Conservation (phyloP, 768 basidiomycete genomes). For the Psilocybe sp. region DNA sequence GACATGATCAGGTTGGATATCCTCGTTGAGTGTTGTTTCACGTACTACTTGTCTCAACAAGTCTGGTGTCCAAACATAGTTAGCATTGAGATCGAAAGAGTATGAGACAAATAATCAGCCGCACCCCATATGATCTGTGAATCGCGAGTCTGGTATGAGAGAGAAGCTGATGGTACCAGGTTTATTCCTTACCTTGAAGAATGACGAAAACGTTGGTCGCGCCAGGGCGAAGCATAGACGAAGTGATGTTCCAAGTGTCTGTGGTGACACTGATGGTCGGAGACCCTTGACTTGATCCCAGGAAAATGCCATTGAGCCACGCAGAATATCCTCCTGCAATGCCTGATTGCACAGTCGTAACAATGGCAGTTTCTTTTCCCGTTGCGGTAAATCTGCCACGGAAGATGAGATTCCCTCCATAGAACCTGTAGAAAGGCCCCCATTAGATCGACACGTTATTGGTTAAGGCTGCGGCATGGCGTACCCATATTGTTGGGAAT, state of each 20-base stretch:
- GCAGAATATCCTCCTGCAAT: slow-evolving; percentile 50
- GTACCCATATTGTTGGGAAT: slow-evolving; percentile 53
- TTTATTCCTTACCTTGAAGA: slow-evolving; percentile 24
- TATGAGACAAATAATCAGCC: slow-evolving; percentile 1
- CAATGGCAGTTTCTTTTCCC: slow-evolving; percentile 45
- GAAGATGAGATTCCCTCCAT: slow-evolving; percentile 50
- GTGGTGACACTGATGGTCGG: slow-evolving; percentile 40
- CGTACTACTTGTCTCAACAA: slow-evolving; percentile 47
- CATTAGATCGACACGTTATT: neutral
- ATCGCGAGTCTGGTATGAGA: neutral
- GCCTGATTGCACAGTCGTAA: slow-evolving; percentile 46
- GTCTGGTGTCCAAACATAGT: slow-evolving; percentile 22
- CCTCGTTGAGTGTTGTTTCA: neutral
- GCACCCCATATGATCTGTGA: slow-evolving; percentile 50
- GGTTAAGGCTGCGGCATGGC: neutral
- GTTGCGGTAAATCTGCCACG: slow-evolving; percentile 51
- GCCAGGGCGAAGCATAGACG: slow-evolving; percentile 28
- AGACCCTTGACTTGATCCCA: slow-evolving; percentile 46
- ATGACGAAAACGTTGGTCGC: slow-evolving; percentile 42
- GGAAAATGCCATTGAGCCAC: slow-evolving; percentile 46
- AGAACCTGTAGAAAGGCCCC: slow-evolving; percentile 32
- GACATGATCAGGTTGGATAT: neutral
- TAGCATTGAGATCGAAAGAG: neutral
- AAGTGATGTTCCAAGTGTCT: slow-evolving; percentile 39
- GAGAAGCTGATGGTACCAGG: neutral